Percentiles rank a stretch among this genome's conserved stretches.
Evolutionary conservation across 2,329 filamentous ascomycete species (phyloP).

Genomic region (Myrmaecium sp.): DNA sequence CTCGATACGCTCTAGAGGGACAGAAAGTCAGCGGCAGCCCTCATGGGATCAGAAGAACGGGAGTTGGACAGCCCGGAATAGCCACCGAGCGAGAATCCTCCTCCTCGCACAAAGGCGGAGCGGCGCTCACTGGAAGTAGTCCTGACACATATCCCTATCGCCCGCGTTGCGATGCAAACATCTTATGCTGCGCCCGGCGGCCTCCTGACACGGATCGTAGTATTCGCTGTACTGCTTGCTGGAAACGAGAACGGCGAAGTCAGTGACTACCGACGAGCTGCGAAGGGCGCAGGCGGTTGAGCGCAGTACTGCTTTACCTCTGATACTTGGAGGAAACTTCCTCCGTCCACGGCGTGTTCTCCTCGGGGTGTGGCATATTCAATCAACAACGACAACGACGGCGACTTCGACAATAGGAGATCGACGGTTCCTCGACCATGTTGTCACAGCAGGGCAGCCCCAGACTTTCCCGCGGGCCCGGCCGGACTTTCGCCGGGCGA

Average conservation of each 20-base stretch:
- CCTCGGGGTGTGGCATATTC: neutral
- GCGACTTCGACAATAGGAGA: too few relatives aligned
- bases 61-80: neutral
- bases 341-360: neutral
- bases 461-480: too few relatives aligned
- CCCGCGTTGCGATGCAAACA: conserved; percentile 81
- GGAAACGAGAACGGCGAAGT: conserved; percentile 3
- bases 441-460: too few relatives aligned
- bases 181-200: conserved; percentile 66
- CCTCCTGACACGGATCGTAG: conserved; percentile 90
- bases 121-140: conserved; percentile 76
- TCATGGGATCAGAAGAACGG: neutral
- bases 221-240: conserved; percentile 84
- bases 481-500: too few relatives aligned
- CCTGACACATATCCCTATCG: conserved; percentile 74
- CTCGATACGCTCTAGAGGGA: conserved; percentile 61
- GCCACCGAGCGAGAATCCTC: conserved; percentile 1
- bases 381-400: too few relatives aligned
- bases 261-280: conserved; percentile 1
- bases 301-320: neutral
- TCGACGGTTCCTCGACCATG: too few relatives aligned
- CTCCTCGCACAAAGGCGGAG: neutral
- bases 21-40: neutral
- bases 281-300: neutral
- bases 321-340: neutral